Evolutionary conservation across 495 filamentous ascomycete genomes (phyloP), one percentile per base, ranked within the genome.

Genomic region (Penicilliopsis zonata): DNA sequence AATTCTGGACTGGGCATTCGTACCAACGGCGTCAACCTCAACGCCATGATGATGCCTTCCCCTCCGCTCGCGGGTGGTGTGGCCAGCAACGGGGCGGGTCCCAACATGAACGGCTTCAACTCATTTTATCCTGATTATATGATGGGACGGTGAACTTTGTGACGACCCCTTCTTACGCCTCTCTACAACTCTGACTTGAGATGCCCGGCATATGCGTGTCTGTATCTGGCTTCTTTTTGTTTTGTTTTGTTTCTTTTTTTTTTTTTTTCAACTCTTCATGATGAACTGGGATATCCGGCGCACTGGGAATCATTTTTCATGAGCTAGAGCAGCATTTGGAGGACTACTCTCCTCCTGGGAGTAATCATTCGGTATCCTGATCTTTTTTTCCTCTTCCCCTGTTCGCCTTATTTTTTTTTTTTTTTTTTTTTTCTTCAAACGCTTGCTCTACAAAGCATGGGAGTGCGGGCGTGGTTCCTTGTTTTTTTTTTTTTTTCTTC

Each of bases 131-230:
- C 66, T 30, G 67, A 70, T 45, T 72, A 71, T 45, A 74, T 74
- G 70, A 69, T 74, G 67, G 70, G 70, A 41, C 64, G 69, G 37
- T 74, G 56, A 55, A 37, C 19, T n/a, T n/a, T n/a, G n/a, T n/a
- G n/a, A 30, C 39, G 17, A 18, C 38, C 42, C 38, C 28, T n/a
- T 35, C 31, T 37, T 36, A 26, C 19, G 16, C 33, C 39, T 29
- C 38, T 41, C 46, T 44, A 41, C 43, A 48, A 42, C 35, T n/a
- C n/a, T n/a, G n/a, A n/a, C n/a, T n/a, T n/a, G n/a, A n/a, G 43
- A 66, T 59, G 62, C 55, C 56, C 55, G 59, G 52, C 54, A 66
- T 59, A 60, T 58, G n/a, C n/a, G n/a, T n/a, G n/a, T n/a, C n/a
- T n/a, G n/a, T n/a, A n/a, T n/a, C n/a, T n/a, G n/a, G n/a, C n/a